Conservation (phyloP, 2,329 filamentous ascomycete genomes). For the Fusarium tjaetaba region DNA sequence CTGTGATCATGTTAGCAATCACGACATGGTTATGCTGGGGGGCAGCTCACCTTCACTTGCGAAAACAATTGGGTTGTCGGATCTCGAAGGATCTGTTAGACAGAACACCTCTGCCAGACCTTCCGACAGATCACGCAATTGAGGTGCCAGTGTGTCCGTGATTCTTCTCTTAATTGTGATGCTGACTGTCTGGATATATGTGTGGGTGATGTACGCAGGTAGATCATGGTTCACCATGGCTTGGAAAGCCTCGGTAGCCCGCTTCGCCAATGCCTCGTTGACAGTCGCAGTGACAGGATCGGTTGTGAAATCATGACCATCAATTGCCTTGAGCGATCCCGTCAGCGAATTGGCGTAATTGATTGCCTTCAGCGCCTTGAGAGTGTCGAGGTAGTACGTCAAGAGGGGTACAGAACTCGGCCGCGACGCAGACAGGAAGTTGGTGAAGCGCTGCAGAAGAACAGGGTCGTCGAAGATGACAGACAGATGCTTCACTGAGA, state of each 20-base stretch:
- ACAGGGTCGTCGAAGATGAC: slow-evolving; percentile 72
- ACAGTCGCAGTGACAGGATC: slow-evolving; percentile 60
- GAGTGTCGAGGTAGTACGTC: slow-evolving; percentile 76
- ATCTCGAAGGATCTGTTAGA: slow-evolving; percentile 76
- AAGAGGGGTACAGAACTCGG: slow-evolving; percentile 72
- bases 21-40: fast-evolving
- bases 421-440: slow-evolving; percentile 69
- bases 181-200: slow-evolving; percentile 76
- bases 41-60: slow-evolving; percentile 72
- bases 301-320: slow-evolving; percentile 65
- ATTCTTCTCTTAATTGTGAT: slow-evolving; percentile 74
- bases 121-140: slow-evolving; percentile 75
- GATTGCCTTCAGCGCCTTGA: slow-evolving; percentile 77
- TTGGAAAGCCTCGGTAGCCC: slow-evolving; percentile 72
- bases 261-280: slow-evolving; percentile 69
- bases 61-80: slow-evolving; percentile 81
- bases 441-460: slow-evolving; percentile 72
- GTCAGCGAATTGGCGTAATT: slow-evolving; percentile 76
- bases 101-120: slow-evolving; percentile 82
- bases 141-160: slow-evolving; percentile 71
- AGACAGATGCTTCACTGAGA: slow-evolving; percentile 72
- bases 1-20: slow-evolving; percentile 50
- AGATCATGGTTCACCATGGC: slow-evolving; percentile 73
- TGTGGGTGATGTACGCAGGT: slow-evolving; percentile 76
- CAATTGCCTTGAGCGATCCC: slow-evolving; percentile 66